Conservation (phyloP, 129 eudicot genomes). For the Scalesia atractyloides region DNA sequence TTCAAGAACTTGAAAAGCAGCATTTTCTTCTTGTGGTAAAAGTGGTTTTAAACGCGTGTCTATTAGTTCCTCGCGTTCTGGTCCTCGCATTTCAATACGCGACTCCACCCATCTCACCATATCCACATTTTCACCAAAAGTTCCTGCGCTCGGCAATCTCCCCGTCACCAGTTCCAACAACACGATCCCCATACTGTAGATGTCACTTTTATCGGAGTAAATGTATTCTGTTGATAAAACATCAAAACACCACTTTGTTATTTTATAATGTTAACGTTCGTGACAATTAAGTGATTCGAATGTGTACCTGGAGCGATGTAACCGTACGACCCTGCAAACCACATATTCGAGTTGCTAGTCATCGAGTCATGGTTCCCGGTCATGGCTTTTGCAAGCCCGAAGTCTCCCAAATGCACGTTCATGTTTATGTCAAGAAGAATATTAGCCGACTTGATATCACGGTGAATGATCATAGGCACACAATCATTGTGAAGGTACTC, state of each 20-base stretch:
- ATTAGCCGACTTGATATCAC: constrained; percentile 91
- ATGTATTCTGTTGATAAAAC: constrained; percentile 65
- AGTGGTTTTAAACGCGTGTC: constrained; percentile 66
- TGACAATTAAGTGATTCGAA: background rate
- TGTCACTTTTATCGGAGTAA: constrained; percentile 86
- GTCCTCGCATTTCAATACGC: constrained; percentile 51
- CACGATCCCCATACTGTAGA: constrained; percentile 97
- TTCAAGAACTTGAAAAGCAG: constrained; percentile 72
- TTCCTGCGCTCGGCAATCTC: constrained; percentile 79
- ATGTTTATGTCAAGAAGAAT: constrained; percentile 65
- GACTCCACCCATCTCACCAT: constrained; percentile 94
- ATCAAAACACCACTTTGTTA: constrained; percentile 10
- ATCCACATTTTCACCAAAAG: constrained; percentile 78
- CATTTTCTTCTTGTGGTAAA: constrained; percentile 63
- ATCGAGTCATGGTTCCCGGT: constrained; percentile 52
- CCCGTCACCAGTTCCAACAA: constrained; percentile 90
- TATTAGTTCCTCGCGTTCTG: constrained; percentile 56
- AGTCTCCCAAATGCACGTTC: constrained; percentile 96
- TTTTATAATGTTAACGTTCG: background rate
- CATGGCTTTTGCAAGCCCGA: constrained; percentile 88
- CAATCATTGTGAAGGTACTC: constrained; percentile 97
- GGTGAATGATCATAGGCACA: constrained; percentile 86
- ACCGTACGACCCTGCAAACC: constrained; percentile 97
- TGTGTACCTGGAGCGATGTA: constrained; percentile 93
- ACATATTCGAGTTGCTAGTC: constrained; percentile 66